Base-by-base conservation (phyloP, 345 rosid genomes). In the Moricandia moricandioides region DNA sequence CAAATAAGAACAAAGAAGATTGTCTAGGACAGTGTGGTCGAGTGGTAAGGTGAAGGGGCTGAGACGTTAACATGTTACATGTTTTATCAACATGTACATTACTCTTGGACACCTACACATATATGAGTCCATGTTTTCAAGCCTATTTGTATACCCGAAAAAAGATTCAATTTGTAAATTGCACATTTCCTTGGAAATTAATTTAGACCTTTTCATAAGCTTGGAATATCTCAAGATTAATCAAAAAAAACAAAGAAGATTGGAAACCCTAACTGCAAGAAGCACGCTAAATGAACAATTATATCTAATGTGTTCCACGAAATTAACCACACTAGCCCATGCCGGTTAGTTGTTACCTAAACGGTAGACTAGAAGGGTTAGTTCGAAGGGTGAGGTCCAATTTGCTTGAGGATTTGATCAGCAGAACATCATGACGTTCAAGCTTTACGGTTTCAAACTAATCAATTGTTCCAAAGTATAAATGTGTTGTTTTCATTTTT, bases 211-310 rank as follows among this genome's bases (percentile, higher is more conserved):
- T 21, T 21, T 21, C 2, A 21, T 21, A 21, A 2, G 24, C 2
- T 21, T 2, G 24, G 24, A 21, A 21, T 21, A 2, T 21, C 24
- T 2, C 2, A 21, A 21, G 24, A 21, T 21, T 21, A 31, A 31
- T 60, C 24, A 17, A 62, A 37, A 21, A 21, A 2, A 21, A 21
- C 55, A 7, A 49, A 45, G n/a, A 62, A 72, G 39, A 14, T 14
- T 35, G 49, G 43, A 17, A 73, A 17, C 57, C 49, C 77, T 52
- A 72, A 52, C 12, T 52, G 14, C 39, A 51, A 51, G 62, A 72
- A 40, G 39, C 11, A 52, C 27, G 52, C 55, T 17, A 27, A 34
- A 54, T 63, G 40, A 52, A 63, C 58, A 24, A 13, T 21, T 33
- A 10, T 4, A 31, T n/a, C 47, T 6, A 8, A 12, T 8, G 37